Evolutionary conservation across 1,284 basidiomycete species (phyloP).

Genomic region (Phylloboletellus chloephorus): DNA sequence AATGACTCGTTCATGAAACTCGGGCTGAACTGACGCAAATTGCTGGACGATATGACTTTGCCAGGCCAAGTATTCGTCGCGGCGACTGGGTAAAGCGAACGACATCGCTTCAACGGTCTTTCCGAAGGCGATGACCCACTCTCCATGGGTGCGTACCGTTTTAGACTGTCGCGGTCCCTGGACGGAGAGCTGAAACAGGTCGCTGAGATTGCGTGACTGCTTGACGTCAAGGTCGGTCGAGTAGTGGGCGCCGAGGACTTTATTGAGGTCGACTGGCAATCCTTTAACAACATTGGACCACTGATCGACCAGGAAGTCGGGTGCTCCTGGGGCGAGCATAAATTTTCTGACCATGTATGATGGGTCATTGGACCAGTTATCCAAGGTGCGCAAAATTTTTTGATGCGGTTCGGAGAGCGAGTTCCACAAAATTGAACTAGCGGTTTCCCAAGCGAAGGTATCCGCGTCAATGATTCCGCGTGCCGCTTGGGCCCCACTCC

Average conservation of each 20-base stretch:
- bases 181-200: constrained; percentile 14
- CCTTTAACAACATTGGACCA: constrained; percentile 9
- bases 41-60: constrained; percentile 18
- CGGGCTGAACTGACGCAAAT: constrained; percentile 19
- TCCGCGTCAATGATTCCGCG: too few species aligned
- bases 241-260: constrained; percentile 7
- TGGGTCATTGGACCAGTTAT: constrained; percentile 3
- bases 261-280: constrained; percentile 6
- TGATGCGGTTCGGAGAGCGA: too few species aligned
- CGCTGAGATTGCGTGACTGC: constrained; percentile 2
- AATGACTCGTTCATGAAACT: constrained; percentile 21
- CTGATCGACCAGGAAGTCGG: constrained; percentile 2
- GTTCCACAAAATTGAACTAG: too few species aligned
- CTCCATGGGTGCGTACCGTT: constrained; percentile 17
- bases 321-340: neutral
- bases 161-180: constrained; percentile 13
- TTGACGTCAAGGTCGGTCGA: constrained; percentile 1
- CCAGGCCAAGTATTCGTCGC: constrained; percentile 25
- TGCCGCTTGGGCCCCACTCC: too few species aligned
- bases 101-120: constrained; percentile 14
- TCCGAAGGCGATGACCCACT: constrained; percentile 31
- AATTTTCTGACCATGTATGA: constrained; percentile 1
- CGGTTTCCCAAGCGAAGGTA: too few species aligned
- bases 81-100: constrained; percentile 28
- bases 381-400: too few species aligned